Conservation (phyloP, 768 basidiomycete genomes). For the Rhodocollybia butyracea region DNA sequence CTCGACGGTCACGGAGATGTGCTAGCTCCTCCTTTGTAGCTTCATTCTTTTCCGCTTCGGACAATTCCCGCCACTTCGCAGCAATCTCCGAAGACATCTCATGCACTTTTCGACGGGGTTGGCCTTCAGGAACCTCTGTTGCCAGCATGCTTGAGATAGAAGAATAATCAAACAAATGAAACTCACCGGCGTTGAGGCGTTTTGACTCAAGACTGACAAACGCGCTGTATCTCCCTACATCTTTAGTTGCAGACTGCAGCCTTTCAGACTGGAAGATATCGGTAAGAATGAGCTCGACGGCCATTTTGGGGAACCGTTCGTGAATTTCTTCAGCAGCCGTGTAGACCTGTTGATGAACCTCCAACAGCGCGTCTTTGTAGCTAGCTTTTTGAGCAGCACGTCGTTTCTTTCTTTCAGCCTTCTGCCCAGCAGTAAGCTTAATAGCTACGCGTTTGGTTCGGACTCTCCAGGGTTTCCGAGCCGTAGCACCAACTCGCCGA, state of each 20-base stretch:
- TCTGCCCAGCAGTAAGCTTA: neutral
- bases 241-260: neutral
- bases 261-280: neutral
- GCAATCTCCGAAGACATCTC: neutral
- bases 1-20: neutral
- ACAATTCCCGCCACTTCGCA: slow-evolving; percentile 6
- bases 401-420: neutral
- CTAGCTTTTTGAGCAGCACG: neutral
- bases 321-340: neutral
- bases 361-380: neutral
- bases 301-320: neutral
- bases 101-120: neutral
- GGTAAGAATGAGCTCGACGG: neutral
- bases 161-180: too few species aligned
- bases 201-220: slow-evolving; percentile 6
- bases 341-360: neutral
- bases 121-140: slow-evolving; percentile 2
- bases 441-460: neutral
- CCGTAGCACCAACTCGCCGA: neutral
- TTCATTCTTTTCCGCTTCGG: neutral
- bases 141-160: too few species aligned
- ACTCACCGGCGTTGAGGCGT: neutral
- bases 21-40: slow-evolving; percentile 1
- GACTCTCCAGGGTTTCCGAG: neutral
- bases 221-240: slow-evolving; percentile 2